Percentiles rank a stretch among this genome's conserved stretches.
These are phyloP conservation scores for Colletotrichum sp. DNA, from an alignment of 2,329 filamentous ascomycete species.

Conservation along the genomic window DNA sequence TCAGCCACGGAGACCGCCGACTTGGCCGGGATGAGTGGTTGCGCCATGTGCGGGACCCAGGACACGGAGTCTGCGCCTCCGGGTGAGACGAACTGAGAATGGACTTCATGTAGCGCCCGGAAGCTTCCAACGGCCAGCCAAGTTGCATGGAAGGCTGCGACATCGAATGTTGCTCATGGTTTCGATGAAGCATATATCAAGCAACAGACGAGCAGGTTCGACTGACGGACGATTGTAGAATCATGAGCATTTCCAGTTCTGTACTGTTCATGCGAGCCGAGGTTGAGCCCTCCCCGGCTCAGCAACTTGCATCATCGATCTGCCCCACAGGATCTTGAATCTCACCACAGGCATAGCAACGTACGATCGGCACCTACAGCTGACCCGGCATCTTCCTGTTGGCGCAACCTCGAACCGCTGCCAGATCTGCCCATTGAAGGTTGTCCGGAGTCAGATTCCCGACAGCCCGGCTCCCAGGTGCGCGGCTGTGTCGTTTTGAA, in stretches of 20 bases:
- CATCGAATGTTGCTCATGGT: not conserved
- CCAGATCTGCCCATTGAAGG: not conserved
- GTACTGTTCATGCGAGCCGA: not conserved
- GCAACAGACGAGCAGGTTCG: not conserved
- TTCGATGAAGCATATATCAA: not conserved
- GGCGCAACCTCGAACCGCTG: not conserved
- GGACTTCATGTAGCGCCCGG: not conserved
- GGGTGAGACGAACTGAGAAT: not conserved
- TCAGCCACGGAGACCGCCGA: not conserved
- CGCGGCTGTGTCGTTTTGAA: not conserved
- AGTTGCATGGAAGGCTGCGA: not conserved
- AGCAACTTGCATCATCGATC: not conserved
- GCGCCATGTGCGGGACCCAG: not conserved
- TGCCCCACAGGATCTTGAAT: constrained; percentile 6
- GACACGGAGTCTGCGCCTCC: not conserved
- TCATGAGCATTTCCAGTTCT: not conserved
- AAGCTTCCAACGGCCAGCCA: not conserved
- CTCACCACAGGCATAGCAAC: not conserved
- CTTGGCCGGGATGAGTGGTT: not conserved
- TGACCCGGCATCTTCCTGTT: not conserved
- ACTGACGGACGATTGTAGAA: no score
- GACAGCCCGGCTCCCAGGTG: not conserved
- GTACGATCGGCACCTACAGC: not conserved
- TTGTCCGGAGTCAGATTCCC: not conserved
- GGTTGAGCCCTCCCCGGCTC: not conserved